Evolutionary conservation across 306 rosid species (phyloP).

Genomic region (Sesbania bispinosa): DNA sequence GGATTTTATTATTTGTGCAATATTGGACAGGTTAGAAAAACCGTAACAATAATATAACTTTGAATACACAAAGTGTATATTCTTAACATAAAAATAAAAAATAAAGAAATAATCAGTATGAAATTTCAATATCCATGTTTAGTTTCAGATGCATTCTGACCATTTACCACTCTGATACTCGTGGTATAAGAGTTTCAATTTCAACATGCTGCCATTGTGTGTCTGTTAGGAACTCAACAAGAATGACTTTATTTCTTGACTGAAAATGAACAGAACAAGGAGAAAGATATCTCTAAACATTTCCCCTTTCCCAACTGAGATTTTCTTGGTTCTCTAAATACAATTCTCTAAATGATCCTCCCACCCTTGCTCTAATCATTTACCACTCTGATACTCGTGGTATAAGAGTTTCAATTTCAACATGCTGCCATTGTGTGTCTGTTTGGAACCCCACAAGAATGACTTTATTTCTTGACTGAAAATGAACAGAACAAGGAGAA

Average conservation of each 20-base stretch:
- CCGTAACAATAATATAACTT: neutral
- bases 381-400: neutral
- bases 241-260: neutral
- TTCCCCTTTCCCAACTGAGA: neutral
- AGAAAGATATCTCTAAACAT: neutral
- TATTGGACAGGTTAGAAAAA: no score
- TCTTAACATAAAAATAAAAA: neutral
- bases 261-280: neutral
- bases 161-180: neutral
- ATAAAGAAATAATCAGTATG: neutral
- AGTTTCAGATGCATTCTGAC: neutral
- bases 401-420: neutral
- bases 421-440: neutral
- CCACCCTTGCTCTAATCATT: neutral
- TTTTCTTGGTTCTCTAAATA: neutral
- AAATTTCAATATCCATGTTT: neutral
- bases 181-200: neutral
- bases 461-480: neutral
- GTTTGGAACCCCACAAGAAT: neutral
- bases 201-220: neutral
- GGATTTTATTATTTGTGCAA: no score
- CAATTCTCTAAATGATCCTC: neutral
- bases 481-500: neutral
- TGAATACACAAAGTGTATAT: neutral
- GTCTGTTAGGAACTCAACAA: neutral